Conservation (phyloP, 2,329 filamentous ascomycete species). For the Aspergillus ustus region DNA sequence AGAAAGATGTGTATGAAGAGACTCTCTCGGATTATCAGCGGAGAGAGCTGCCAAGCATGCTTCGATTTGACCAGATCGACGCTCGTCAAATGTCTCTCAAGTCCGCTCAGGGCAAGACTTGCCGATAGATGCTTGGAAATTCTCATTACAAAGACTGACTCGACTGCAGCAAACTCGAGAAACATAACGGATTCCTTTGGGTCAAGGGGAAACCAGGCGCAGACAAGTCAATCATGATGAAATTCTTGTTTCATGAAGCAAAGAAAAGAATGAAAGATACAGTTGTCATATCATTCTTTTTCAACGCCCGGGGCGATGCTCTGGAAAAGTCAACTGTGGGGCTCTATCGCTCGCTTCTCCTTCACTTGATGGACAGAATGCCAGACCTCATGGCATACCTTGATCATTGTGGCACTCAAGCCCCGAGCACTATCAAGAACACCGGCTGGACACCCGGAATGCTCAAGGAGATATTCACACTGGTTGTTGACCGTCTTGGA, state of each 20-base stretch:
- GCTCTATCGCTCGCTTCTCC: constrained; percentile 35
- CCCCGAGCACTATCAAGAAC: constrained; percentile 1
- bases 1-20: too few species aligned
- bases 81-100: constrained; percentile 44
- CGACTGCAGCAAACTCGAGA: constrained; percentile 24
- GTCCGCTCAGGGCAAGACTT: constrained; percentile 45
- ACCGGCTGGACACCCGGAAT: constrained; percentile 14
- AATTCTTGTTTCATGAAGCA: constrained; percentile 23
- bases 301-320: constrained; percentile 30
- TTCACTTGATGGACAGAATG: constrained; percentile 30
- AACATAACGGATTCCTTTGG: constrained; percentile 43
- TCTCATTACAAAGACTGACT: constrained; percentile 47
- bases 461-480: constrained; percentile 26
- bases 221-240: constrained; percentile 45
- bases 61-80: constrained; percentile 47
- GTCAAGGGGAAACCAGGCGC: constrained; percentile 46
- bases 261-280: constrained; percentile 23
- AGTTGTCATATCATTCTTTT: constrained; percentile 34
- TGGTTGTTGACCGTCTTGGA: constrained; percentile 20
- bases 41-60: too few species aligned
- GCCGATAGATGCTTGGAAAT: constrained; percentile 47
- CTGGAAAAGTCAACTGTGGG: constrained; percentile 31
- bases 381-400: constrained; percentile 26
- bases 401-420: constrained; percentile 13
- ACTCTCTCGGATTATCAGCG: too few species aligned